Evolutionary conservation across 1,284 basidiomycete genomes (phyloP), one percentile per base, ranked within the genome.

Genomic region (Rhodotorula sp.): DNA sequence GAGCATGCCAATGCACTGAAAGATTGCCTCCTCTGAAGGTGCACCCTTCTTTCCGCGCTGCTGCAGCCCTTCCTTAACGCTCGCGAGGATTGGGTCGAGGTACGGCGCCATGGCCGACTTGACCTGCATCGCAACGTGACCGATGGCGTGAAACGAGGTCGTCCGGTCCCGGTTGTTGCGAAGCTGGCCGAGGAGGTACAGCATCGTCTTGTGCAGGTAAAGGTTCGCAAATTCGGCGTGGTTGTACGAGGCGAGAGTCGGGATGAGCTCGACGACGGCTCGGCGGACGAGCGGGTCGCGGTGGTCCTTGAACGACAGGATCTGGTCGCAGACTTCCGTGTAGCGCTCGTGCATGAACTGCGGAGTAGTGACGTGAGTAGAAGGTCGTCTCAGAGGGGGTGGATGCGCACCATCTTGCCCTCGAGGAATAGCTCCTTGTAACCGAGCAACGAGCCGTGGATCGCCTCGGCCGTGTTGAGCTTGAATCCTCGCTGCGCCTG

Each of bases 1-100:
- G 61, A 99, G 84, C 91, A 98, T 94, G 47, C 93, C 93, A 59
- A 99, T 87, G 80, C 96, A 99, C 83, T 98, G 92, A 79, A 99
- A 99, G 74, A 99, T 94, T 0, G 95, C 91, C 72, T 92, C 92
- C 81, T 98, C 95, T 22, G 90, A 89, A 8, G 91, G 90, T 4
- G 92, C 91, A 77, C 92, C 93, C 84, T 95, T 98, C 80, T 90
- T 92, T 56, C 92, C 92, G 77, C 58, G 84, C 77, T 87, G 86
- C 77, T 91, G 88, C 48, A 99, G 81, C 29, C 92, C 92, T 70
- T 88, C 85, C 81, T 97, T 97, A 78, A 98, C 91, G 67, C 92
- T 90, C 61, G 83, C 82, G 86, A 99, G 91, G 68, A 98, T 91
- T 5, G 89, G 87, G 71, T 99, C 95, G 58, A 99, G 86, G 81